Conservation (phyloP, 139 green algal genomes). For the Choricystis sp. region DNA sequence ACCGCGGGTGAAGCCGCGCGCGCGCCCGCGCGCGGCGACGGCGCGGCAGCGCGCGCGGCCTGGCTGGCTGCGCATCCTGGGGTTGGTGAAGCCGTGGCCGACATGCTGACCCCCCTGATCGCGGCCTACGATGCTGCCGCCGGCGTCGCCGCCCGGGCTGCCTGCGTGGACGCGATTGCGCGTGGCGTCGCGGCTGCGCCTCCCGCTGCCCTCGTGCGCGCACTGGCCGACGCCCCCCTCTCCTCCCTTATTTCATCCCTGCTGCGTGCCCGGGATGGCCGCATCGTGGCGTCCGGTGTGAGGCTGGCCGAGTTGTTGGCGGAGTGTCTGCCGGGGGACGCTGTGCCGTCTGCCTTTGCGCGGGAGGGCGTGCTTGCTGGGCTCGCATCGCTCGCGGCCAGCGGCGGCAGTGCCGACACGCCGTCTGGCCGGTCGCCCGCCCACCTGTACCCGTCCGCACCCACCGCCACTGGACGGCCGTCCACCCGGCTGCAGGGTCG, state of each 20-base stretch:
- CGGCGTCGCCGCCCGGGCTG: conserved; percentile 36
- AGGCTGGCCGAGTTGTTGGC: conserved; percentile 3
- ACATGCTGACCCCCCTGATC: conserved; percentile 67
- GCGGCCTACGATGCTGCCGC: conserved; percentile 45
- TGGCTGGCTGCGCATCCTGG: conserved; percentile 10
- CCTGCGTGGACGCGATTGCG: conserved; percentile 45
- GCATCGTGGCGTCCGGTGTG: conserved; percentile 20
- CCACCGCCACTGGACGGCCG: neutral
- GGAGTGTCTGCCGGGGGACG: neutral
- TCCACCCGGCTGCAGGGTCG: neutral
- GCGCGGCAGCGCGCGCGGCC: neutral
- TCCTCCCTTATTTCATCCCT: conserved; percentile 66
- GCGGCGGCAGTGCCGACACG: neutral
- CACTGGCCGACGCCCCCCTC: conserved; percentile 50
- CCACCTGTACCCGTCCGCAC: neutral
- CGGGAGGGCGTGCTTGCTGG: conserved; percentile 77
- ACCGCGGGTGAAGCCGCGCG: conserved; percentile 13
- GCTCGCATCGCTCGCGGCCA: conserved; percentile 17
- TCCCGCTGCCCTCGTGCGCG: conserved; percentile 28
- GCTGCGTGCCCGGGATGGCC: conserved; percentile 45
- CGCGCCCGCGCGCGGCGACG: neutral
- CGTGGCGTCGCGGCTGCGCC: conserved; percentile 50
- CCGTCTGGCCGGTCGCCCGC: neutral
- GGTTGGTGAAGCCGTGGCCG: conserved; percentile 24
- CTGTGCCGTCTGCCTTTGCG: conserved; percentile 31